phyloP scores from a whole-genome alignment of 2,329 filamentous ascomycete species.

The Cladophialophora bantiana region DNA sequence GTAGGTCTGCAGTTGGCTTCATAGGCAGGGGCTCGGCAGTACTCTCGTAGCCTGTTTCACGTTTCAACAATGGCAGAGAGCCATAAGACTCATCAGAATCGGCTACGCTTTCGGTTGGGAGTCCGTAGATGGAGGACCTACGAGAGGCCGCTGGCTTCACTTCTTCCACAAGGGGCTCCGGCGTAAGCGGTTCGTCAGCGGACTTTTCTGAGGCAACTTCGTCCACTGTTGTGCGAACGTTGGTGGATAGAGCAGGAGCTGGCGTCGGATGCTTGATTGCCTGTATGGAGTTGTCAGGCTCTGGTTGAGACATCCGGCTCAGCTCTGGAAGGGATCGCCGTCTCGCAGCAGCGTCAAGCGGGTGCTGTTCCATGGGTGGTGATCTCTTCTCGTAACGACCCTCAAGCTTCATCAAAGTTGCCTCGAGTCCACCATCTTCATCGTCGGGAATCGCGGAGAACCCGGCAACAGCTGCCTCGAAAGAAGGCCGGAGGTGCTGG shows the following conservation, averaged over 20 bases:
- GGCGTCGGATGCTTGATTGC: background rate
- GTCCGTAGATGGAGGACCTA: constrained; percentile 43
- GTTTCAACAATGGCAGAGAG: constrained; percentile 77
- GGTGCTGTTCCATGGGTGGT: constrained; percentile 39
- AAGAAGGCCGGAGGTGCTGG: constrained; percentile 70
- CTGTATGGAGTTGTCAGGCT: background rate
- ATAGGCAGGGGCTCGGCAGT: constrained; percentile 1
- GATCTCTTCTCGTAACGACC: constrained; percentile 74
- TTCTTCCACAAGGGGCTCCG: constrained; percentile 4
- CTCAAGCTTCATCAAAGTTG: constrained; percentile 90
- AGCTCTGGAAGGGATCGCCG: constrained; percentile 35
- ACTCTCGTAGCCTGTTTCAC: constrained; percentile 52
- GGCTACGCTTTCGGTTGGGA: constrained; percentile 56
- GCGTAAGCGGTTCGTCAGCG: constrained; percentile 18
- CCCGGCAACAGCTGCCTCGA: constrained; percentile 86
- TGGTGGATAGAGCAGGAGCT: background rate
- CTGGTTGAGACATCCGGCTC: constrained; percentile 17
- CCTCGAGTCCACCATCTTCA: constrained; percentile 87
- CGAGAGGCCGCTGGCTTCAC: constrained; percentile 26
- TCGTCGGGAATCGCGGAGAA: constrained; percentile 90
- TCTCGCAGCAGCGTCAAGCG: constrained; percentile 27
- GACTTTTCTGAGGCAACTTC: constrained; percentile 25
- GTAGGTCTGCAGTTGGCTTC: constrained; percentile 1
- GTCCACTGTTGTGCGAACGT: constrained; percentile 21
- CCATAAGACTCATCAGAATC: constrained; percentile 77